Base-by-base conservation (phyloP, 192 early-diverging fungal species). In the Coemansia sp. region DNA sequence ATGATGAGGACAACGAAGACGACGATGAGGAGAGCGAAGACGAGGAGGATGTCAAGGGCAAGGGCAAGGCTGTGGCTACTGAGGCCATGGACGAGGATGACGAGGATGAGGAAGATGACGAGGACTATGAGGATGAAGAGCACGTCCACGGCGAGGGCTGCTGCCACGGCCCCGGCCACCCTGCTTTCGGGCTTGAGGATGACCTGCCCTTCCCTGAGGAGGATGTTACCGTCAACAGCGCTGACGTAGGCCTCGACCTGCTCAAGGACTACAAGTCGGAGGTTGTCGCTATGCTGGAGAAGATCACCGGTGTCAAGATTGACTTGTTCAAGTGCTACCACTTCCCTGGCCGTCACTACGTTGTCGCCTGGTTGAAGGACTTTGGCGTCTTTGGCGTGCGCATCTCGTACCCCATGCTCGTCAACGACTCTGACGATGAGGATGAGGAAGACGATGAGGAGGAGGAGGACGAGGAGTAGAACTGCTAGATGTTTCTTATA, bases 351-450 rank as follows among this genome's bases (percentile, higher is more conserved):
- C 81, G 81, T 55, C 65, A 84, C 73, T 84, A 84, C 53, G 68
- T 84, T 23, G 81, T 84, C 66, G 76, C 70, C 19, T 84, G 81
- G 81, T 73, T 84, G 46, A 67, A 75, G 70, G 70, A 62, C 74
- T 76, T 84, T 73, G 81, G 76, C 39, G 67, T 84, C 67, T 84
- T 72, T 66, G 81, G 81, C 39, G 49, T 84, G 63, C 81, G 81
- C 67, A 84, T 84, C 60, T 78, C 81, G 19, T 78, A 84, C 52
- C 81, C 77, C 19, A 76, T 78, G 70, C 67, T 78, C 37, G 60
- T 84, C 49, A 60, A 78, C 49, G 81, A 76, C 49, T 67, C 72
- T 19, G 73, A 75, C 16, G 81, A 75, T 7, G 66, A 69, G 28
- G 57, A 67, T 5, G 69, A 72, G 3, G 69, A 73, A 11, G 64